A percentile compares a stretch with the other conserved stretches of the same genome.
Conservation (phyloP, 129 eudicot genomes). For the Arctium lappa region DNA sequence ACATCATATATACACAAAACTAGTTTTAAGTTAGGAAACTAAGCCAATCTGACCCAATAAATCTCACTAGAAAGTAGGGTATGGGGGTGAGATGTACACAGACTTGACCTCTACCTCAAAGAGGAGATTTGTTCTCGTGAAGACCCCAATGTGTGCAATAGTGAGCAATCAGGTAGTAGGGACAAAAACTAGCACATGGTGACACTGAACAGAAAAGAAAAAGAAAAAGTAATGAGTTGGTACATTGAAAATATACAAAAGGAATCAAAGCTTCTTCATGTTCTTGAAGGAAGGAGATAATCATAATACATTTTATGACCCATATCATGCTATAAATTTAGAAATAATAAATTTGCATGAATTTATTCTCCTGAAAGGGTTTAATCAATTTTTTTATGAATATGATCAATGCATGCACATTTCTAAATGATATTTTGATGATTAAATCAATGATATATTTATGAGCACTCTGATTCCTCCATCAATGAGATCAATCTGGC, state of each 20-base stretch:
- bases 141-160: too few relatives aligned
- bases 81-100: too few relatives aligned
- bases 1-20: too few relatives aligned
- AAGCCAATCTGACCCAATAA: too few relatives aligned
- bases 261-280: neutral
- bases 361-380: neutral
- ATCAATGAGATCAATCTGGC: neutral
- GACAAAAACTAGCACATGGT: neutral
- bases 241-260: neutral
- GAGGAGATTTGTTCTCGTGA: too few relatives aligned
- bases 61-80: too few relatives aligned
- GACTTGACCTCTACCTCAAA: too few relatives aligned
- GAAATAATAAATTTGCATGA: neutral
- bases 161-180: too few relatives aligned
- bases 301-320: neutral
- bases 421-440: neutral
- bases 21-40: too few relatives aligned
- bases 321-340: neutral
- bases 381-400: neutral
- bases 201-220: neutral
- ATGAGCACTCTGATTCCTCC: neutral
- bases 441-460: neutral
- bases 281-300: too few relatives aligned
- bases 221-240: neutral
- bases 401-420: neutral